These are phyloP conservation scores for Mortierella sp. DNA, from an alignment of 371 early-diverging fungal species.

Conservation along the genomic window DNA sequence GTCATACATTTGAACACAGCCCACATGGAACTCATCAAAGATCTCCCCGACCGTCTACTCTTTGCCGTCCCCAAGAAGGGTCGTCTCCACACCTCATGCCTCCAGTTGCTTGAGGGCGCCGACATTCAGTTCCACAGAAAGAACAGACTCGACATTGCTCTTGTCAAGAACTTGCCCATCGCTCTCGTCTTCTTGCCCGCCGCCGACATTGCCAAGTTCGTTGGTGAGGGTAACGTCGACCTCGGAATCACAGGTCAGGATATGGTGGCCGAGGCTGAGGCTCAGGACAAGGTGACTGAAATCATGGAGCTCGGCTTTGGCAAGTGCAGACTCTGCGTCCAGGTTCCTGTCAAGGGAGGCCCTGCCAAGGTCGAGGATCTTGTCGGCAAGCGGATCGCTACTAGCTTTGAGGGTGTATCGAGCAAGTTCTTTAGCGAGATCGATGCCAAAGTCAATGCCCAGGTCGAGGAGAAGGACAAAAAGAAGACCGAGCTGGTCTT, in stretches of 20 bases:
- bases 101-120: slow-evolving; percentile 84
- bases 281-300: slow-evolving; percentile 75
- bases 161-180: slow-evolving; percentile 91
- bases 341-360: slow-evolving; percentile 70
- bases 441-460: slow-evolving; percentile 58
- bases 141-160: slow-evolving; percentile 95
- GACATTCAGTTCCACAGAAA: slow-evolving; percentile 95
- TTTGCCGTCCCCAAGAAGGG: slow-evolving; percentile 99
- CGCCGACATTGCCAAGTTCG: slow-evolving; percentile 94
- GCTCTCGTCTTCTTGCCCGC: slow-evolving; percentile 96
- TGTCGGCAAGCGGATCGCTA: slow-evolving; percentile 93
- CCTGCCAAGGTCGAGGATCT: slow-evolving; percentile 70
- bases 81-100: slow-evolving; percentile 89
- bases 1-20: neutral
- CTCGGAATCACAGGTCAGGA: slow-evolving; percentile 97
- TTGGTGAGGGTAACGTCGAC: slow-evolving; percentile 95
- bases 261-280: slow-evolving; percentile 87
- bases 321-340: slow-evolving; percentile 88
- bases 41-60: slow-evolving; percentile 81
- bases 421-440: slow-evolving; percentile 73
- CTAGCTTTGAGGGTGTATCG: slow-evolving; percentile 84
- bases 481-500: slow-evolving; percentile 79
- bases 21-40: slow-evolving; percentile 76
- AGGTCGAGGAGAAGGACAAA: slow-evolving; percentile 57
- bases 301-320: slow-evolving; percentile 89